These are phyloP conservation scores for Suillus ampliporus DNA, from an alignment of 768 basidiomycete genomes.

Conservation along the genomic window DNA sequence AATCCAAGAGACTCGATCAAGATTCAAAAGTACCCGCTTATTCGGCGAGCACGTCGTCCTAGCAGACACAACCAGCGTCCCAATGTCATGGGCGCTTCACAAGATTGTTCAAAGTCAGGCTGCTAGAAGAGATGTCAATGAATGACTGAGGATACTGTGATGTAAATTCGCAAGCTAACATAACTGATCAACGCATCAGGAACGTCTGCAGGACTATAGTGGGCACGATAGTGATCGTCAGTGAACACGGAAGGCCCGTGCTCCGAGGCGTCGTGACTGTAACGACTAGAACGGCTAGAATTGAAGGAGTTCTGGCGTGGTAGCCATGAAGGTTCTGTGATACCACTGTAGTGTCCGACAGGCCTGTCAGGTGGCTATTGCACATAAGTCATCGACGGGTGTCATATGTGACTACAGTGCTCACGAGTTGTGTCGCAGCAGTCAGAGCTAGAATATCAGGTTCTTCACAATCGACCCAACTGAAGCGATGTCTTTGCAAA, in stretches of 20 bases:
- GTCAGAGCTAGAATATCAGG: slow-evolving; percentile 10
- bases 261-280: neutral
- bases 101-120: neutral
- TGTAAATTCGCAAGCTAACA: neutral
- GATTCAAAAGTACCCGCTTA: neutral
- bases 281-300: neutral
- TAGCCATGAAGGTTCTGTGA: slow-evolving; percentile 10
- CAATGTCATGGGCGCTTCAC: slow-evolving; percentile 5
- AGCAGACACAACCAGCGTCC: slow-evolving; percentile 5
- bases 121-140: neutral
- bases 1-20: neutral
- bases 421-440: slow-evolving; percentile 12
- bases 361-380: slow-evolving; percentile 6
- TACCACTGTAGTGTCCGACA: neutral
- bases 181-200: neutral
- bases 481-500: neutral
- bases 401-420: neutral
- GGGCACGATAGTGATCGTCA: neutral
- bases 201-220: neutral
- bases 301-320: slow-evolving; percentile 8
- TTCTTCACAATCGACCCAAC: slow-evolving; percentile 4
- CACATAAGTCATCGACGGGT: slow-evolving; percentile 4
- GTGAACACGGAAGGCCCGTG: too few species aligned
- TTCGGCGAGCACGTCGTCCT: slow-evolving; percentile 2
- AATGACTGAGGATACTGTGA: neutral